Evolutionary conservation across 1,139 yeast genomes (phyloP).

Genomic region (Candida neerlandica): DNA sequence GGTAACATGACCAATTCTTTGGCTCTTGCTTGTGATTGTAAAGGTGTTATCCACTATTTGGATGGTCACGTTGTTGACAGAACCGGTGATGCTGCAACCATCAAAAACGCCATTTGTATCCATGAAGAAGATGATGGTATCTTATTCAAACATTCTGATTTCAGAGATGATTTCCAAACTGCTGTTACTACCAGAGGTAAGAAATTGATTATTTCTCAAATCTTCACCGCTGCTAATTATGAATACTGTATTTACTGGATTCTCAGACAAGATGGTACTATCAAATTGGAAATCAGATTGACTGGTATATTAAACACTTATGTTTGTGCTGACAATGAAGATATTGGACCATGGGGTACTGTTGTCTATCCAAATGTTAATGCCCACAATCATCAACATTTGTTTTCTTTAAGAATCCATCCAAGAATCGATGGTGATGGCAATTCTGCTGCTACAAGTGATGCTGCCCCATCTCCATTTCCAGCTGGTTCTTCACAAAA

Average conservation of each 20-base stretch:
- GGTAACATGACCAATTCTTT: conserved; percentile 83
- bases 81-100: conserved; percentile 67
- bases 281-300: conserved; percentile 73
- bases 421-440: conserved; percentile 81
- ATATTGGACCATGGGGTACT: conserved; percentile 76
- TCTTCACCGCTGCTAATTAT: conserved; percentile 84
- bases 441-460: conserved; percentile 72
- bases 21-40: conserved; percentile 80
- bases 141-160: conserved; percentile 79
- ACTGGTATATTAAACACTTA: conserved; percentile 82
- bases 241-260: conserved; percentile 85
- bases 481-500: conserved; percentile 69
- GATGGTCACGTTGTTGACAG: conserved; percentile 73
- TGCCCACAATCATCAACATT: conserved; percentile 85
- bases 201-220: conserved; percentile 71
- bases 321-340: conserved; percentile 63
- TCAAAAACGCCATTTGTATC: conserved; percentile 77
- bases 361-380: conserved; percentile 77
- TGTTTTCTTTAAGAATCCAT: conserved; percentile 76
- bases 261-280: conserved; percentile 81
- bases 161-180: conserved; percentile 77
- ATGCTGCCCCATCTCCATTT: conserved; percentile 59
- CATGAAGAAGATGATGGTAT: conserved; percentile 86
- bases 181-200: conserved; percentile 76
- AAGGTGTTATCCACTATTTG: conserved; percentile 79